Evolutionary conservation across 305 asterid genomes (phyloP), one percentile per base, ranked within the genome.

Genomic region (Fraxinus sp.): DNA sequence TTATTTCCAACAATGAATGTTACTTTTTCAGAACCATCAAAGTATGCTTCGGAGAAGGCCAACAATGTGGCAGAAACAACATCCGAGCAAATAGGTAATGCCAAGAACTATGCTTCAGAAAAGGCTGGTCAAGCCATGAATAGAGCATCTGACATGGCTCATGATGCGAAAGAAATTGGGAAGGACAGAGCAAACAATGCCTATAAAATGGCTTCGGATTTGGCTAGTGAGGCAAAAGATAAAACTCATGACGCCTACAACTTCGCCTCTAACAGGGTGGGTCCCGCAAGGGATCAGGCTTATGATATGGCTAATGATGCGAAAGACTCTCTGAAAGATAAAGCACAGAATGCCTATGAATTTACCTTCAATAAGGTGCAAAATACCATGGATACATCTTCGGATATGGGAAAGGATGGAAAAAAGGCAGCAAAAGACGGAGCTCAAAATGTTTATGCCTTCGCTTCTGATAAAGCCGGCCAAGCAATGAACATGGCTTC

Each of bases 41-140:
- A 77, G 80, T 86, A 80, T 73, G 92, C 93, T 57, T 89, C 92
- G n/a, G 84, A 87, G 20, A 88, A 86, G 87, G 91, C 82, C 0
- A 74, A 32, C 22, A 82, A 86, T 1, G n/a, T 83, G 26, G 88
- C 87, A 24, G 85, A 22, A 22, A 64, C 41, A 7, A 82, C 90
- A 3, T 86, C 88, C 0, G 87, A 86, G 30, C 86, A 84, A 64
- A 82, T 86, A 1, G 66, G 84, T 52, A 68, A 85, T 0, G 82
- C 87, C 57, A 85, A 64, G 83, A 68, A 41, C 49, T 79, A 73
- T 30, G 89, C 90, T 6, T 84, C 90, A 1, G 87, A 84, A 13
- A 89, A 79, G 77, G 85, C 87, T 0, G 75, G 78, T 7, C 83
- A 84, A 70, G 90, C 89, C 8, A 49, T 49, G 84, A 18, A 84